These are phyloP conservation scores for Trichoderma sp. DNA, from an alignment of 2,329 filamentous ascomycete species.

Conservation along the genomic window DNA sequence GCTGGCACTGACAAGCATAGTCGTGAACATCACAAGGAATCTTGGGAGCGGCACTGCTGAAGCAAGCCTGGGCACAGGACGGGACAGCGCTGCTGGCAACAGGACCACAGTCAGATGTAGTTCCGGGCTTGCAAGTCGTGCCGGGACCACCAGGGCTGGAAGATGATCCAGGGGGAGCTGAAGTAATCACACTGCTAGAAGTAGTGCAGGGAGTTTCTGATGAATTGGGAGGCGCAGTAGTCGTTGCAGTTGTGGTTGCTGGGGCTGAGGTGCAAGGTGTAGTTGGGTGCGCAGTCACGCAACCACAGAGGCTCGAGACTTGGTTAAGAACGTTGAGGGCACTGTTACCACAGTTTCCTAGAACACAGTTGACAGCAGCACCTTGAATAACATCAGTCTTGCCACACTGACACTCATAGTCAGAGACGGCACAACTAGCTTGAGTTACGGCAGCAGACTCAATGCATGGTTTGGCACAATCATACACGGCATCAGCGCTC, in stretches of 20 bases:
- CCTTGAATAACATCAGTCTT: slow-evolving; percentile 22
- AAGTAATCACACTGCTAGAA: background rate
- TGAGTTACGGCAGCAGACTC: slow-evolving; percentile 20
- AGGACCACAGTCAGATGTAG: slow-evolving; percentile 26
- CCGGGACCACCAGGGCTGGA: slow-evolving; percentile 20
- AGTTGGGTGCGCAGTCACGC: slow-evolving; percentile 22
- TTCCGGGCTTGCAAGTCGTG: slow-evolving; percentile 11
- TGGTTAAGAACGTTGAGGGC: slow-evolving; percentile 25
- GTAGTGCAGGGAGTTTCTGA: background rate
- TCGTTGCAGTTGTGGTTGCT: background rate
- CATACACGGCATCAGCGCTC: slow-evolving; percentile 19
- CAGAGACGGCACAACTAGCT: slow-evolving; percentile 15
- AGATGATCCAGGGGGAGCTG: background rate
- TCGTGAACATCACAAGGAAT: slow-evolving; percentile 31
- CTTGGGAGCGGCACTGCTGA: slow-evolving; percentile 26
- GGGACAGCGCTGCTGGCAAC: slow-evolving; percentile 30
- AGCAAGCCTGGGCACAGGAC: slow-evolving; percentile 30
- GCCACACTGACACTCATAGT: slow-evolving; percentile 24
- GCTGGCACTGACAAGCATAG: slow-evolving; percentile 30
- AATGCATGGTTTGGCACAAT: slow-evolving; percentile 23
- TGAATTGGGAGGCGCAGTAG: background rate
- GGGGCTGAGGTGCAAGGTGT: slow-evolving; percentile 5
- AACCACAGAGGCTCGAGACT: slow-evolving; percentile 26
- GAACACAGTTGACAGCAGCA: slow-evolving; percentile 25
- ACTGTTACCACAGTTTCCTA: slow-evolving; percentile 23